Evolutionary conservation across 768 basidiomycete species (phyloP), one percentile per base, ranked within the genome.

Genomic region (Calocybe cyanea): DNA sequence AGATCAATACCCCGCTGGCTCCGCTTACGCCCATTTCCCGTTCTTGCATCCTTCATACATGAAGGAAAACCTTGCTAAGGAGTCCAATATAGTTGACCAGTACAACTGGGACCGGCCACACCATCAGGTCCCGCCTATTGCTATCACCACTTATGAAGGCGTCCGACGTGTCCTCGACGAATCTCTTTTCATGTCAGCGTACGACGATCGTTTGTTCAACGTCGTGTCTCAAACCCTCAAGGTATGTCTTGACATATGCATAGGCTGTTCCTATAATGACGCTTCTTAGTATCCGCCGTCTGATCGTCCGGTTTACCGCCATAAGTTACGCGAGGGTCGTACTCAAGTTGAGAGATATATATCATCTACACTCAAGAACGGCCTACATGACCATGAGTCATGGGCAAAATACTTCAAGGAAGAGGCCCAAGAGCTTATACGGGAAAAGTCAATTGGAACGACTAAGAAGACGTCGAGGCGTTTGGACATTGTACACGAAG

Each of bases 11-110:
- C 77, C 80, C 9, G 65, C 71, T 18, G 72, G 76, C 13, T 85
- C 81, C 9, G 72, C 73, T 2, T 87, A 88, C 55, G 87, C 80
- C 1, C 82, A 85, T 57, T 92, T 92, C 75, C 89, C 91, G 8
- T 85, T 93, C 74, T 57, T 85, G 56, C 77, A 76, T 3, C 88
- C 89, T 24, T 57, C 58, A 14, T 63, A 51, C 46, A 75, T 82
- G 71, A 59, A 73, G 51, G 51, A 62, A 2, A 57, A 61, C 38
- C 56, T 85, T 48, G 47, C 46, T 36, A 58, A 68, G 38, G 53
- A 61, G 11, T 40, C 60, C 46, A 42, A 54, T 8, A 43, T 67
- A 7, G 67, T 65, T 33, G 50, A 62, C 2, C 69, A 79, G 51
- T 90, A 90, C 55, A 64, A 60, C 10, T 86, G 85, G 78, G 63